Percentiles rank a stretch among this genome's conserved stretches.
Conservation (phyloP, 371 early-diverging fungal genomes). For the Apophysomyces variabilis region DNA sequence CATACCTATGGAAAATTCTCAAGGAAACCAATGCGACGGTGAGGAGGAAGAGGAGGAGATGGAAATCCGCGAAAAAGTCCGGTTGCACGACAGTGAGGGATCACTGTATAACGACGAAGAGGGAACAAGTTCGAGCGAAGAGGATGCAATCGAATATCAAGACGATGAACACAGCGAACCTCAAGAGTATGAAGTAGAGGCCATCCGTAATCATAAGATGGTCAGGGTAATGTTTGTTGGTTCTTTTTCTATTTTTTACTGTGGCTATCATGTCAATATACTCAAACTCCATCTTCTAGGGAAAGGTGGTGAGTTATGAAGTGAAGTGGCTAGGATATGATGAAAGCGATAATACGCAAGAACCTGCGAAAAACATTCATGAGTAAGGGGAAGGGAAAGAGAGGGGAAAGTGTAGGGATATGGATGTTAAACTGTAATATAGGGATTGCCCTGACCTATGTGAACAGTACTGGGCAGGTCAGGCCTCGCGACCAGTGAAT, state of each 20-base stretch:
- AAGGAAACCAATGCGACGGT: too few species aligned
- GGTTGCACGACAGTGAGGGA: too few species aligned
- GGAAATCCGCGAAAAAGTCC: too few species aligned
- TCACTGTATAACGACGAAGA: too few species aligned
- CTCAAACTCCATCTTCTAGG: not conserved
- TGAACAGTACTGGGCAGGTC: slow-evolving; percentile 30
- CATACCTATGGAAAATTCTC: too few species aligned
- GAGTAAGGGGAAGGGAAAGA: slow-evolving; percentile 22
- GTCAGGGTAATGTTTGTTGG: not conserved
- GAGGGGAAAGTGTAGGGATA: not conserved
- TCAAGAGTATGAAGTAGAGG: slow-evolving; percentile 13
- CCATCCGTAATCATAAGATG: slow-evolving; percentile 12
- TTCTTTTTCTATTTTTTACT: not conserved
- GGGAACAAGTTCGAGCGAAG: not conserved
- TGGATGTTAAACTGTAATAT: not conserved
- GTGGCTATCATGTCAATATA: not conserved
- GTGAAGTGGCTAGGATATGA: slow-evolving; percentile 89
- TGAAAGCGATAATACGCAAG: slow-evolving; percentile 66
- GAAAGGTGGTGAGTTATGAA: slow-evolving; percentile 20
- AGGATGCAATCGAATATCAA: not conserved
- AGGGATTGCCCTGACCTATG: slow-evolving; percentile 38
- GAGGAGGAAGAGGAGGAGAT: too few species aligned
- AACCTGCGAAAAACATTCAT: slow-evolving; percentile 31
- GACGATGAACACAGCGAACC: not conserved
- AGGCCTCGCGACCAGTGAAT: slow-evolving; percentile 19